Evolutionary conservation across 805 yeast species (phyloP), one percentile per base, ranked within the genome.

Genomic region (Limtongia smithiae): DNA sequence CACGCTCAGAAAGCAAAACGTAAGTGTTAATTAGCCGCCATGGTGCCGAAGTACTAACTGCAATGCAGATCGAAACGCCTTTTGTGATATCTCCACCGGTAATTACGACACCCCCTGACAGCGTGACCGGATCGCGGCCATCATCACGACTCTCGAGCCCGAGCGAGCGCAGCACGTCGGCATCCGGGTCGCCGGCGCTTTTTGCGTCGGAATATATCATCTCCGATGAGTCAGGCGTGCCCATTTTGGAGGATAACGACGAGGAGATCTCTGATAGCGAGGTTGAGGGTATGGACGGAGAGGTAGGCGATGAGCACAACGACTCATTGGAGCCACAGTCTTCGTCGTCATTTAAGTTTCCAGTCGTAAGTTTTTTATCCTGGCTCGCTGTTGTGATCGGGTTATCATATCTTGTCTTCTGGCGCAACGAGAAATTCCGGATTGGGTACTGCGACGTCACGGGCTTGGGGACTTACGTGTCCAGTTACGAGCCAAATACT

Each of bases 371-470:
- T 8, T 47, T 51, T 28, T 25, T 31, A 3, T 17, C 37, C 15
- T 48, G 50, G 51, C 34, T 48, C n/a, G 12, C 27, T 12, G 4
- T 44, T 8, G 18, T 51, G 14, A 8, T 40, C 11, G 20, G 18
- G 1, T 20, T 37, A 14, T 31, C 34, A 12, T 44, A 38, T 12
- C 31, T 51, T 9, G 18, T 41, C n/a, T 51, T 40, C 44, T 51
- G 51, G 51, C 15, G 46, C 8, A 36, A 37, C 21, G 41, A 39
- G 21, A 32, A 41, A 15, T 35, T 51, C 22, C 37, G 44, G 6
- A 14, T 45, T 9, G 55, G 55, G 15, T 51, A 48, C 37, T 51
- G 55, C 28, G 52, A 48, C n/a, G 43, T 48, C 25, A 42, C 33
- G 11, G 51, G 45, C 8, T 38, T 31, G 28, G 55, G 55, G n/a